phyloP scores from a whole-genome alignment of 139 green algal species.

The Eudorina sp. region DNA sequence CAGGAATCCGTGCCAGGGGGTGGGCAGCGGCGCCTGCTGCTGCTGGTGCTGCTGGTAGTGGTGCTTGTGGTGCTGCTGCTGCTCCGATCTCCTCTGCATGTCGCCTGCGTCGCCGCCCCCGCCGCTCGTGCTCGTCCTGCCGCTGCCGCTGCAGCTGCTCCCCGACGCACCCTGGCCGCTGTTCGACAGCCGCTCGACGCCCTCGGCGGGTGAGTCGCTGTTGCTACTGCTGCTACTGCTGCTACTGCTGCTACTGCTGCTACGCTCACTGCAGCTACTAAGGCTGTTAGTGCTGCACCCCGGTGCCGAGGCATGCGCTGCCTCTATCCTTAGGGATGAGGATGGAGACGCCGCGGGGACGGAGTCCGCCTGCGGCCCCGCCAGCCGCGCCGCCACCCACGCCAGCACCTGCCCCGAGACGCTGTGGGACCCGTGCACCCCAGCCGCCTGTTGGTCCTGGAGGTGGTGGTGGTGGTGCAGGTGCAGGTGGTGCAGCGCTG shows the following conservation, averaged over 20 bases:
- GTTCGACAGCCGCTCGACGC: neutral
- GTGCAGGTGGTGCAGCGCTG: conserved; percentile 5
- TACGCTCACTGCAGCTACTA: neutral
- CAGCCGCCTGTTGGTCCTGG: neutral
- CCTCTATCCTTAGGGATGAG: too few relatives aligned
- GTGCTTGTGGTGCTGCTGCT: neutral
- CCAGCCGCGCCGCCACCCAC: neutral
- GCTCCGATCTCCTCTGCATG: neutral
- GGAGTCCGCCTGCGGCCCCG: neutral
- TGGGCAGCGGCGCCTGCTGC: conserved; percentile 8
- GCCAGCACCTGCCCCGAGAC: neutral
- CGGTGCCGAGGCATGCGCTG: too few relatives aligned
- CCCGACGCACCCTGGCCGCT: neutral
- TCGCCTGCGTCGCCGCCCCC: neutral
- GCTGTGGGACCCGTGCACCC: neutral
- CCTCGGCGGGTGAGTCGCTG: neutral
- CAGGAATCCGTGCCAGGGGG: conserved; percentile 55
- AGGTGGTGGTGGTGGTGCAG: conserved; percentile 37
- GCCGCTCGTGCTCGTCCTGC: neutral
- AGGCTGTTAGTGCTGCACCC: too few relatives aligned
- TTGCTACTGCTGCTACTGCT: neutral
- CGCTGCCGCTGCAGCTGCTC: neutral
- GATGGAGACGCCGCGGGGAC: too few relatives aligned
- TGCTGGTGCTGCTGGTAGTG: neutral
- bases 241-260: too few relatives aligned